Conservation (phyloP, 1,284 basidiomycete genomes). For the Puccinia polysora region DNA sequence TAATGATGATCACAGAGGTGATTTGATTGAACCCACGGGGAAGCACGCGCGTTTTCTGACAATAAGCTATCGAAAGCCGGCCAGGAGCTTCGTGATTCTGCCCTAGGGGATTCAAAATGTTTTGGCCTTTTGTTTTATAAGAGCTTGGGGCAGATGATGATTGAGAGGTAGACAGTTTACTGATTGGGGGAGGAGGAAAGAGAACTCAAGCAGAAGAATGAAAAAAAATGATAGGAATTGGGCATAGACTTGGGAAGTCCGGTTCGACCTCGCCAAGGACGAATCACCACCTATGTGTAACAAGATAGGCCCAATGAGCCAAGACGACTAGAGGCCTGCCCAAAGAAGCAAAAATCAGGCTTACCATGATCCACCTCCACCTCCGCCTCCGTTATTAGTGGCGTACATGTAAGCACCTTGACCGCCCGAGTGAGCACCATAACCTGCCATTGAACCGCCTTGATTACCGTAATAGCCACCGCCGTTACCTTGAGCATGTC, state of each 20-base stretch:
- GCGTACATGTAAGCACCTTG: constrained; percentile 46
- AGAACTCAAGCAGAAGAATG: constrained; percentile 16
- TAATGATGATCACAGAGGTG: not conserved
- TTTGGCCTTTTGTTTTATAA: constrained; percentile 3
- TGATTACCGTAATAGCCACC: constrained; percentile 19
- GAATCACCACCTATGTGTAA: constrained; percentile 9
- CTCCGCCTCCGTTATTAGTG: constrained; percentile 9
- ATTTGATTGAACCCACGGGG: not conserved
- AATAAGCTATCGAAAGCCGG: constrained; percentile 20
- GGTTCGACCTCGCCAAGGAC: not conserved
- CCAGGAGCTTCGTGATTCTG: not conserved
- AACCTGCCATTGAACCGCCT: constrained; percentile 47
- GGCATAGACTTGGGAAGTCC: constrained; percentile 20
- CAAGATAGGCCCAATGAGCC: not conserved
- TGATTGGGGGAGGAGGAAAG: too few species aligned
- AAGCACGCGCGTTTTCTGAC: constrained; percentile 5
- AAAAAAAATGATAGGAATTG: not conserved
- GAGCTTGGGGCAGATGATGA: not conserved
- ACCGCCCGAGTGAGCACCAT: constrained; percentile 48
- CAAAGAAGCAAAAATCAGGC: not conserved
- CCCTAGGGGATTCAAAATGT: constrained; percentile 2
- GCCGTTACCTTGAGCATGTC: constrained; percentile 47
- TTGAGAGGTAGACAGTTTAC: not conserved
- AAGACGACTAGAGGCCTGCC: not conserved
- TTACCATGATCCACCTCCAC: constrained; percentile 29